Evolutionary conservation across 345 rosid genomes (phyloP).

Genomic region (Gynandropsis gynandra): DNA sequence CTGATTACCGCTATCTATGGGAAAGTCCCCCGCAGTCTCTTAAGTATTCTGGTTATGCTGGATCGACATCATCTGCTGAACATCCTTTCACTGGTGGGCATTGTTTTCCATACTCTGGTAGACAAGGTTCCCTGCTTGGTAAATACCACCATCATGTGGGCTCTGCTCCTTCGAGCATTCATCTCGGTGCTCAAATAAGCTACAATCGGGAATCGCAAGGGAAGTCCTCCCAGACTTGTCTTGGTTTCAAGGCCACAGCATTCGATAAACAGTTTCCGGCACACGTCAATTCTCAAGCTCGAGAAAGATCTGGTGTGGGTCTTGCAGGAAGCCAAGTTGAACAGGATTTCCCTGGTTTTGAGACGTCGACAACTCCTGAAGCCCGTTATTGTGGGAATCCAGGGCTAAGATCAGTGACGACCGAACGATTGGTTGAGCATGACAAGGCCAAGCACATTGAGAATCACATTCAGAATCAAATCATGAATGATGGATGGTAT

Average conservation of each 20-base stretch:
- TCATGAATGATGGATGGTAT: constrained; percentile 56
- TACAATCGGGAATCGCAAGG: constrained; percentile 50
- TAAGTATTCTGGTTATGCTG: constrained; percentile 46
- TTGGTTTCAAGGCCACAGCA: constrained; percentile 43
- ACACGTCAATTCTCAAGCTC: constrained; percentile 42
- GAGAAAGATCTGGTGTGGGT: constrained; percentile 32
- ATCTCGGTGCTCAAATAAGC: constrained; percentile 49
- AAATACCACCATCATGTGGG: constrained; percentile 72
- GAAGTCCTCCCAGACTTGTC: constrained; percentile 40
- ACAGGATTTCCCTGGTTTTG: constrained; percentile 44
- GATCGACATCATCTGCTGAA: constrained; percentile 50
- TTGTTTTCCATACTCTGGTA: constrained; percentile 47
- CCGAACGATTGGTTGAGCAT: constrained; percentile 50
- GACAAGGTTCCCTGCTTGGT: constrained; percentile 49
- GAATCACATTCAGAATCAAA: constrained; percentile 40
- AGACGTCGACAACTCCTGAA: constrained; percentile 47
- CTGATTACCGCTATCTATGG: constrained; percentile 90
- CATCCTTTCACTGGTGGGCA: constrained; percentile 43
- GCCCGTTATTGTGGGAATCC: constrained; percentile 40
- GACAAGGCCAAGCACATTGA: constrained; percentile 33
- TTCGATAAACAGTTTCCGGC: constrained; percentile 37
- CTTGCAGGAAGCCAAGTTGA: constrained; percentile 40
- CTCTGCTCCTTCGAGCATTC: constrained; percentile 83
- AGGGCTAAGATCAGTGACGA: constrained; percentile 37
- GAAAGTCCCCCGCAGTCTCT: constrained; percentile 63